A percentile compares a stretch with the other conserved stretches of the same genome.
phyloP scores from a whole-genome alignment of 2,329 filamentous ascomycete genomes.

The Aspergillus carbonarius region DNA sequence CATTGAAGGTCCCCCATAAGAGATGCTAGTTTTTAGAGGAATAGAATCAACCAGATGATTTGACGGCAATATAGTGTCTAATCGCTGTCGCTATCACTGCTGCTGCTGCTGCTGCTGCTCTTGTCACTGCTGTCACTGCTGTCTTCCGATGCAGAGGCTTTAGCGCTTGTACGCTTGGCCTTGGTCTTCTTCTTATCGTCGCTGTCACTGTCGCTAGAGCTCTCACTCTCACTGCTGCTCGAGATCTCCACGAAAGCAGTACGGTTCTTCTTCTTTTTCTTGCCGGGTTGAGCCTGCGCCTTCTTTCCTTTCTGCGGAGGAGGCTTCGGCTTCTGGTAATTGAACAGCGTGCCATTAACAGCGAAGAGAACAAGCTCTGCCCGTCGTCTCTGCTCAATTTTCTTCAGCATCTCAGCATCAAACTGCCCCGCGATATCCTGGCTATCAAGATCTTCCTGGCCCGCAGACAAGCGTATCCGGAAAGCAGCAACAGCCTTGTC shows the following conservation, averaged over 20 bases:
- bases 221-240: constrained; percentile 42
- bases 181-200: constrained; percentile 19
- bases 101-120: constrained; percentile 16
- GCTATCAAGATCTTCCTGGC: constrained; percentile 25
- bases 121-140: too few species aligned
- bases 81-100: constrained; percentile 18
- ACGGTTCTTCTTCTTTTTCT: constrained; percentile 46
- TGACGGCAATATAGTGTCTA: not conserved
- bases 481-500: constrained; percentile 57
- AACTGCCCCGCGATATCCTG: constrained; percentile 22
- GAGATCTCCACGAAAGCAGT: constrained; percentile 44
- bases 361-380: constrained; percentile 41
- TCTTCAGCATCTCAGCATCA: constrained; percentile 26
- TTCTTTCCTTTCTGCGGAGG: constrained; percentile 24
- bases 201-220: constrained; percentile 29
- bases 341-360: constrained; percentile 31
- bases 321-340: constrained; percentile 24
- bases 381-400: constrained; percentile 37
- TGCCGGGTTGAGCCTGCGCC: constrained; percentile 17
- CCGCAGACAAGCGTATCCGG: constrained; percentile 27
- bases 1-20: not conserved
- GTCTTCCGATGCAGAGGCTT: constrained; percentile 14
- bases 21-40: not conserved
- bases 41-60: not conserved
- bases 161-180: constrained; percentile 7